Base-by-base conservation (phyloP, 2,329 filamentous ascomycete species). In the Colletotrichum tanaceti region DNA sequence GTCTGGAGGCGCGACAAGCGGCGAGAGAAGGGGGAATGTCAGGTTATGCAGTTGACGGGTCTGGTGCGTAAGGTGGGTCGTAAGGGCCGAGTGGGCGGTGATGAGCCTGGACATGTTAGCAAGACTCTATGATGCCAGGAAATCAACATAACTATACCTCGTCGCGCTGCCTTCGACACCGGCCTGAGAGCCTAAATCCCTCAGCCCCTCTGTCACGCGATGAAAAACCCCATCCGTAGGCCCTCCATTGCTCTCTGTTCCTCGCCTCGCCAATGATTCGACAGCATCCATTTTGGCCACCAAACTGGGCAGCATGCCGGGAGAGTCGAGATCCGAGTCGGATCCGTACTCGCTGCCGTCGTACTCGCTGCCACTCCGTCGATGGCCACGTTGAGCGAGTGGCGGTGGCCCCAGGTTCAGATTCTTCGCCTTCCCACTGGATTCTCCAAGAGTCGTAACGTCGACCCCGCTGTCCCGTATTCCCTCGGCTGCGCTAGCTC, bases 341-440 rank as follows among this genome's bases (percentile, higher is more conserved):
- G 88, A 91, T 6, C 91, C 90, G 75, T 92, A 93, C 75, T 93
- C 90, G 72, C 89, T 92, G 9, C 91, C 90, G 74, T 93, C 90
- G 74, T 93, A 93, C 47, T 87, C 83, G 78, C 85, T 89, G 57
- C 79, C 82, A 70, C 79, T 80, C 69, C 86, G 83, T 67, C 84
- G 83, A 72, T 89, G 87, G 2, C 79, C 79, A 32, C 81, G 80
- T 53, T 78, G 78, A 41, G 79, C 79, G 7, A 80, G 77, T 5
- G 81, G 80, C 9, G 84, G 84, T 67, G 87, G 72, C 47, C 77
- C 80, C 6, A 87, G 77, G 55, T 78, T 86, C 66, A 73, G 77
- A 71, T 75, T 80, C 73, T 77, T 83, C 20, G 70, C 75, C 69
- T 74, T 74, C 16, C 54, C 63, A 41, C 76, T 68, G 38, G 73